Evolutionary conservation across 2,329 filamentous ascomycete genomes (phyloP), one percentile per base, ranked within the genome.

Genomic region (Apiospora pterosperma): DNA sequence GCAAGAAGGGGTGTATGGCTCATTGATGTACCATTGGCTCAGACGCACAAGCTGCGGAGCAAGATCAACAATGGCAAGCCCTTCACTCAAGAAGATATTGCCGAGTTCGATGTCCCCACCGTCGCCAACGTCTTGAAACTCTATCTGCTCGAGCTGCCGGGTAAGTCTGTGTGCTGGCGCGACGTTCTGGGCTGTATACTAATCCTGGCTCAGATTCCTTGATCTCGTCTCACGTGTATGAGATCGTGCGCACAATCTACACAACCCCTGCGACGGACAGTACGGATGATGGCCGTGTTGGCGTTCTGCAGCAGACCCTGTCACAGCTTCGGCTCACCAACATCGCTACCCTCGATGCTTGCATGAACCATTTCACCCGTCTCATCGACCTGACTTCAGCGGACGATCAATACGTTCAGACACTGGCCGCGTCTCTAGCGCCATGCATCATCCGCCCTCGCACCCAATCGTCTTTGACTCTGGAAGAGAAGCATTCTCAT

Each of bases 181-280:
- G 7, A 31, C 3, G 6, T 14, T 28, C 12, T 48, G 61, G 19
- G 36, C 52, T 12, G 34, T 38, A 21, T 31, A 39, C 76, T 81
- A 67, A 79, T 68, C 48, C 4, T 21, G 23, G 59, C 16, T 4
- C 70, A 96, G 96, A 99, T 79, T 98, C 96, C n/a, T 85, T 99
- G 67, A 95, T 99, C 67, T 98, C 96, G 64, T 97, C 93, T 44
- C 95, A 98, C 76, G 93, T 99, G 65, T 99, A 99, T 77, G 96
- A 99, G 80, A 98, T 99, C 74, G 90, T 99, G 76, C 94, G 97
- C 80, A 98, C 93, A 2, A 96, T 99, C 69, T 99, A 99, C 81
- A 90, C 89, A 59, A 93, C 92, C 16, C 90, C 93, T 14, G 85
- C 91, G 59, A 86, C 91, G 48, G 92, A 97, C 64, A 86, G 88